phyloP scores from a whole-genome alignment of 148 eudicot genomes.

The Rhododendron ovatum region DNA sequence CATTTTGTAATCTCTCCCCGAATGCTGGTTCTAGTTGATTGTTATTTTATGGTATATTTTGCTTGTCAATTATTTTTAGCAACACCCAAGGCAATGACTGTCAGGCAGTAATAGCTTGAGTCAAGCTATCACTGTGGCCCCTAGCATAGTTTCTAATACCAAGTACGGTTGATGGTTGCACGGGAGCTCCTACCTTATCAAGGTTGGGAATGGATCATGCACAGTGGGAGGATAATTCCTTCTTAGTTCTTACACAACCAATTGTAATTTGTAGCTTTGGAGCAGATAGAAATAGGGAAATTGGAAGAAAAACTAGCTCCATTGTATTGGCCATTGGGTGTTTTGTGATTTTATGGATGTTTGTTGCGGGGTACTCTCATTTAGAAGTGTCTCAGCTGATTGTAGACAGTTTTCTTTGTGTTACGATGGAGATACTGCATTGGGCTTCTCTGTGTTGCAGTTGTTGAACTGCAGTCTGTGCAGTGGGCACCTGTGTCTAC shows the following conservation, averaged over 20 bases:
- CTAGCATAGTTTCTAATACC: background rate
- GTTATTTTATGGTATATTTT: background rate
- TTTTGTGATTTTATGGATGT: background rate
- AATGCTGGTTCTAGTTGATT: background rate
- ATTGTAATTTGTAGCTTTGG: background rate
- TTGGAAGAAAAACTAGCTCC: background rate
- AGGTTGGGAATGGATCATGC: background rate
- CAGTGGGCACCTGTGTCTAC: background rate
- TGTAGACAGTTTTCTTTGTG: background rate
- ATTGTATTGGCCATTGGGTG: background rate
- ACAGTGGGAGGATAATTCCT: background rate
- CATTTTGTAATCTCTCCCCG: background rate
- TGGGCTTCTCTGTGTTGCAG: background rate
- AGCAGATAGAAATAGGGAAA: background rate
- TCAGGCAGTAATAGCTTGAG: background rate
- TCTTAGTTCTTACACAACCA: background rate
- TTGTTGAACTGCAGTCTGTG: background rate
- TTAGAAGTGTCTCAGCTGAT: background rate
- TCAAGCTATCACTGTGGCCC: background rate
- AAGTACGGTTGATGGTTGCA: background rate
- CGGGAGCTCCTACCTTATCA: background rate
- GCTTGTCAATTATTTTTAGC: background rate
- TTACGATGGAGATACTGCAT: background rate
- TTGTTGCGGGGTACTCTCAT: background rate
- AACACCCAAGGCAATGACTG: background rate